Evolutionary conservation across 2,329 filamentous ascomycete genomes (phyloP).

Genomic region (Fusarium staphyleae): DNA sequence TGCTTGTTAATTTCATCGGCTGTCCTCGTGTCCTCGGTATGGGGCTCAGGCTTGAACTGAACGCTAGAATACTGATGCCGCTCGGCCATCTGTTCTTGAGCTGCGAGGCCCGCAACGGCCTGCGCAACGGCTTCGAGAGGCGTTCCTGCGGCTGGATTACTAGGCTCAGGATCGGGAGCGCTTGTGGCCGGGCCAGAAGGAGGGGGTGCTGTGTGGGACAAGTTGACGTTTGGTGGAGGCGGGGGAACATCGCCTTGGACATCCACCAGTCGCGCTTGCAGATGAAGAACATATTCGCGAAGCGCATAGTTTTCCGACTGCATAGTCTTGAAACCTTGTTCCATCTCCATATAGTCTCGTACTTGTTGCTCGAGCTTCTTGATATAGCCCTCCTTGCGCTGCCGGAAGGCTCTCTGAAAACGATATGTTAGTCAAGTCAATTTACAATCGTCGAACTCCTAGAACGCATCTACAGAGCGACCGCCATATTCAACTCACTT

Average conservation of each 20-base stretch:
- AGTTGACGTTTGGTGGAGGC: constrained; percentile 79
- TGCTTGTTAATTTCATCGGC: constrained; percentile 64
- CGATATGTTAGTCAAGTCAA: constrained; percentile 34
- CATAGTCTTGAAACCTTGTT: constrained; percentile 78
- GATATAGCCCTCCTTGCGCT: constrained; percentile 97
- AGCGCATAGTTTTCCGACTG: constrained; percentile 90
- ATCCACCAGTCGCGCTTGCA: constrained; percentile 87
- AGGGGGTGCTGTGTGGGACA: constrained; percentile 51
- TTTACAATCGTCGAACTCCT: not conserved
- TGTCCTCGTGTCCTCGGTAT: constrained; percentile 54
- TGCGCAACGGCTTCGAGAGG: constrained; percentile 60
- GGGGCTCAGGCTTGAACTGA: constrained; percentile 48
- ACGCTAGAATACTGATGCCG: constrained; percentile 46
- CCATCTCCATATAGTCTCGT: constrained; percentile 77
- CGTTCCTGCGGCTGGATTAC: constrained; percentile 44
- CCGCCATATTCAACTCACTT: constrained; percentile 67
- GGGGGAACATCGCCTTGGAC: constrained; percentile 83
- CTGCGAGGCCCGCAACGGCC: constrained; percentile 54
- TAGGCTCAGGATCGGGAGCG: constrained; percentile 37
- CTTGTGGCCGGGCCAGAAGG: constrained; percentile 37
- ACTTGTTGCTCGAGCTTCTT: constrained; percentile 97
- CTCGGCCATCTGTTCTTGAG: constrained; percentile 51
- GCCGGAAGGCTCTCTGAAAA: constrained; percentile 86
- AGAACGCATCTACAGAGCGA: not conserved
- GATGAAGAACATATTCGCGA: constrained; percentile 88